phyloP scores from a whole-genome alignment of 139 green algal species.

The Chlorella vulgaris region DNA sequence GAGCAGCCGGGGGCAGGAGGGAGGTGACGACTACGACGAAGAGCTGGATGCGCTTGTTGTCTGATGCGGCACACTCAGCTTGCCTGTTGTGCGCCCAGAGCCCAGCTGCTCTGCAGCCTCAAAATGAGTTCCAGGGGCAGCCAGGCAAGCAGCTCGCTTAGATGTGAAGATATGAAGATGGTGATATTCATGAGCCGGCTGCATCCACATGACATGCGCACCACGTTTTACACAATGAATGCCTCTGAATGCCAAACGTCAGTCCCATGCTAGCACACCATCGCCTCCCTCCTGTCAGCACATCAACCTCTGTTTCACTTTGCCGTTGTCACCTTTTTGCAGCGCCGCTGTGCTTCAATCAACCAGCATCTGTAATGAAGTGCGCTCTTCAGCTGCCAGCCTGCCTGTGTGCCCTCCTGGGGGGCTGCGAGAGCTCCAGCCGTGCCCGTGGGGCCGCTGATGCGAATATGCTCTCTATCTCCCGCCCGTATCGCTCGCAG shows the following conservation, averaged over 20 bases:
- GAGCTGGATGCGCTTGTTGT: slow-evolving; percentile 29
- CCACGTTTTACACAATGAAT: not conserved
- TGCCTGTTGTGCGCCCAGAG: too few relatives aligned
- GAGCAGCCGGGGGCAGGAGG: not conserved
- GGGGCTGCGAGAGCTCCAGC: not conserved
- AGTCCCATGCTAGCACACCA: not conserved
- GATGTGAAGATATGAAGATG: too few relatives aligned
- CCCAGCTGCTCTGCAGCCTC: too few relatives aligned
- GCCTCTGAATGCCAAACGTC: not conserved
- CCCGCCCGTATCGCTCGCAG: not conserved
- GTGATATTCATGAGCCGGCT: too few relatives aligned
- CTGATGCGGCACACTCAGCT: too few relatives aligned
- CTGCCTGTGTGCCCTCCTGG: not conserved
- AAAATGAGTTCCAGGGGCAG: too few relatives aligned
- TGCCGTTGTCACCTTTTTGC: too few relatives aligned
- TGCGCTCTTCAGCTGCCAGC: not conserved
- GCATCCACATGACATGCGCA: too few relatives aligned
- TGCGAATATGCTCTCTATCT: not conserved
- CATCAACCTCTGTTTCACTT: too few relatives aligned
- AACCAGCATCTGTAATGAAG: not conserved
- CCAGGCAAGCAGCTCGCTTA: too few relatives aligned
- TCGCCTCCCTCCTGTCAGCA: not conserved
- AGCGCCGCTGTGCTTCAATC: too few relatives aligned
- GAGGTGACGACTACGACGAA: not conserved
- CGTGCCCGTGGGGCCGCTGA: not conserved